These are phyloP conservation scores for Aphanomyces invadans DNA, from an alignment of 352 stramenopile species.

Conservation along the genomic window DNA sequence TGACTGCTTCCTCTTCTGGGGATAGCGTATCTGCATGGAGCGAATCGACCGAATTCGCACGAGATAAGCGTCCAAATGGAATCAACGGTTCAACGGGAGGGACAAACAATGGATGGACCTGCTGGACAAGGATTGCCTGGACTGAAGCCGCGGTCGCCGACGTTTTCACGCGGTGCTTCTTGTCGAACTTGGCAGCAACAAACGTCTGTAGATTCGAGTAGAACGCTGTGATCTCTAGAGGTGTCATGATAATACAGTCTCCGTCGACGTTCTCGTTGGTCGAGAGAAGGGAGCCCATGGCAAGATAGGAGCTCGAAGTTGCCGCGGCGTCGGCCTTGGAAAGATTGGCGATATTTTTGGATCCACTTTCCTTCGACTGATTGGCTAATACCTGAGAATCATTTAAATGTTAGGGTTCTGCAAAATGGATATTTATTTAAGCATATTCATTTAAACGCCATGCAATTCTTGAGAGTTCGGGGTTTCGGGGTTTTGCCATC, in stretches of 20 bases:
- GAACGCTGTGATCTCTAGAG: conserved; percentile 13
- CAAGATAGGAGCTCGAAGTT: neutral
- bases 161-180: neutral
- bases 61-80: conserved; percentile 1
- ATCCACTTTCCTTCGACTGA: neutral
- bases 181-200: neutral
- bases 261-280: neutral
- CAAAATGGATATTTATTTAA: neutral
- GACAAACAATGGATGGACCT: neutral
- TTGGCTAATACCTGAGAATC: neutral
- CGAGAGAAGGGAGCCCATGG: conserved; percentile 12
- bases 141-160: neutral
- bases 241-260: neutral
- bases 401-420: neutral
- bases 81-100: neutral
- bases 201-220: conserved; percentile 6
- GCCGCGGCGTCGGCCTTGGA: neutral
- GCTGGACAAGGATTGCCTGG: neutral
- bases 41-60: conserved; percentile 2
- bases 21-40: neutral
- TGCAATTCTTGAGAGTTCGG: too few relatives aligned
- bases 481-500: too few relatives aligned
- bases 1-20: neutral
- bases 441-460: neutral
- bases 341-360: neutral